Evolutionary conservation across 108 stramenopile species (phyloP).

Genomic region (Nitzschia sp.): DNA sequence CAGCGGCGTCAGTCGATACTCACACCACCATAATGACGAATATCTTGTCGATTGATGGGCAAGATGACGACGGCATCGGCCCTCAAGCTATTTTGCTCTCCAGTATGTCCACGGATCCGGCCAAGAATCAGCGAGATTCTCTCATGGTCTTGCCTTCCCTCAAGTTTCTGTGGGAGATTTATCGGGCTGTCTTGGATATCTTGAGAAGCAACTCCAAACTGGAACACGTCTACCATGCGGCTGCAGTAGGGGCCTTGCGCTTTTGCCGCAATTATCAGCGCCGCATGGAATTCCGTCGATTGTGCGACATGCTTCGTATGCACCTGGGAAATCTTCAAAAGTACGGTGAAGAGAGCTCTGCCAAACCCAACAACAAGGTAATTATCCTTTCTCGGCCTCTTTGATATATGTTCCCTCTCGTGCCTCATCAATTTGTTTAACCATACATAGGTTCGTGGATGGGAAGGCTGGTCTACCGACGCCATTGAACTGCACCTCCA

Average conservation of each 20-base stretch:
- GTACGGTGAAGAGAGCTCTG: slow-evolving; percentile 72
- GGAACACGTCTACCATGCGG: slow-evolving; percentile 92
- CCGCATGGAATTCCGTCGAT: slow-evolving; percentile 91
- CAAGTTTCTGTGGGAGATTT: slow-evolving; percentile 99
- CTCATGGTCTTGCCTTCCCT: slow-evolving; percentile 90
- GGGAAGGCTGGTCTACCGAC: slow-evolving; percentile 95
- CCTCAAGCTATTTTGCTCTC: slow-evolving; percentile 92
- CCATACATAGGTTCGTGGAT: slow-evolving; percentile 77
- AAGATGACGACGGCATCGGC: slow-evolving; percentile 86
- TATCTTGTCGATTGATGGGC: slow-evolving; percentile 50
- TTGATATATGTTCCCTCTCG: slow-evolving; percentile 3
- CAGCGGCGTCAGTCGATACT: slow-evolving; percentile 44
- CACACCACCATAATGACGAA: slow-evolving; percentile 35
- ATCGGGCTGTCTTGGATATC: slow-evolving; percentile 95
- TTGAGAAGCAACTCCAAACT: slow-evolving; percentile 91
- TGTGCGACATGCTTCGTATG: slow-evolving; percentile 94
- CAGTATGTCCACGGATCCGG: slow-evolving; percentile 93
- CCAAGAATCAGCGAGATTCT: slow-evolving; percentile 88
- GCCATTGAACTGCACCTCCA: slow-evolving; percentile 94
- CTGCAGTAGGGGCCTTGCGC: slow-evolving; percentile 79
- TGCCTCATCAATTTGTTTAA: too few species aligned
- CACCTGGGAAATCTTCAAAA: slow-evolving; percentile 93
- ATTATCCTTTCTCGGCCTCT: neutral
- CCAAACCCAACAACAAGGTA: slow-evolving; percentile 79
- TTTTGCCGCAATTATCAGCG: slow-evolving; percentile 92